phyloP scores from a whole-genome alignment of 2,329 filamentous ascomycete species.

The Trichoderma hamatum region DNA sequence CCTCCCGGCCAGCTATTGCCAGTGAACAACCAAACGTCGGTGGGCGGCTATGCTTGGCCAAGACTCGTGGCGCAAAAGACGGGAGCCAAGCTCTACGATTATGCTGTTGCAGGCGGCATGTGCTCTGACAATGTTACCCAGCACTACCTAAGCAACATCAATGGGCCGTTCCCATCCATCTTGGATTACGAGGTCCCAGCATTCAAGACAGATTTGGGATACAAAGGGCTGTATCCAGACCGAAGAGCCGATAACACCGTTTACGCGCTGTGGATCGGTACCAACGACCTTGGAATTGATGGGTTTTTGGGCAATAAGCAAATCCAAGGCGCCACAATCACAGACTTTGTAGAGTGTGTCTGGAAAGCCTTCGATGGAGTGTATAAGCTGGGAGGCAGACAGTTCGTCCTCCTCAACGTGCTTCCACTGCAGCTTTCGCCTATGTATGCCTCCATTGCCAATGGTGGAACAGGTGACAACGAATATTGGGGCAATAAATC shows the following conservation, averaged over 20 bases:
- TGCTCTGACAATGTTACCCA: constrained; percentile 67
- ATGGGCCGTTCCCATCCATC: constrained; percentile 60
- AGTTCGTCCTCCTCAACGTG: constrained; percentile 72
- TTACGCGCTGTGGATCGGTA: constrained; percentile 79
- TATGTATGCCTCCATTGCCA: constrained; percentile 54
- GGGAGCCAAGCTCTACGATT: constrained; percentile 63
- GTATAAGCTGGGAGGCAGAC: constrained; percentile 67
- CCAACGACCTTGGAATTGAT: constrained; percentile 71
- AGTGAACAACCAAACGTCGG: constrained; percentile 55
- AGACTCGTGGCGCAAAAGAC: constrained; percentile 65
- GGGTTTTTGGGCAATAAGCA: constrained; percentile 70
- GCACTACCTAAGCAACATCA: constrained; percentile 33
- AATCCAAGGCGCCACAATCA: constrained; percentile 59
- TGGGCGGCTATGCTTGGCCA: constrained; percentile 70
- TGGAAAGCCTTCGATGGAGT: constrained; percentile 65
- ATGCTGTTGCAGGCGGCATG: constrained; percentile 72
- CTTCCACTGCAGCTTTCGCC: constrained; percentile 69
- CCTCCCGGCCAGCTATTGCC: constrained; percentile 59
- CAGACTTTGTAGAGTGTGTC: constrained; percentile 69
- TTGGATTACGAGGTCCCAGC: constrained; percentile 63
- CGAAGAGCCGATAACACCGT: constrained; percentile 62
- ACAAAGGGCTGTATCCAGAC: constrained; percentile 45
- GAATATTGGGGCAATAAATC: constrained; percentile 53
- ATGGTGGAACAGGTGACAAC: constrained; percentile 26
- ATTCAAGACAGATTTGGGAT: constrained; percentile 53